Conservation (phyloP, 495 filamentous ascomycete genomes). For the Penicillium paxilli region DNA sequence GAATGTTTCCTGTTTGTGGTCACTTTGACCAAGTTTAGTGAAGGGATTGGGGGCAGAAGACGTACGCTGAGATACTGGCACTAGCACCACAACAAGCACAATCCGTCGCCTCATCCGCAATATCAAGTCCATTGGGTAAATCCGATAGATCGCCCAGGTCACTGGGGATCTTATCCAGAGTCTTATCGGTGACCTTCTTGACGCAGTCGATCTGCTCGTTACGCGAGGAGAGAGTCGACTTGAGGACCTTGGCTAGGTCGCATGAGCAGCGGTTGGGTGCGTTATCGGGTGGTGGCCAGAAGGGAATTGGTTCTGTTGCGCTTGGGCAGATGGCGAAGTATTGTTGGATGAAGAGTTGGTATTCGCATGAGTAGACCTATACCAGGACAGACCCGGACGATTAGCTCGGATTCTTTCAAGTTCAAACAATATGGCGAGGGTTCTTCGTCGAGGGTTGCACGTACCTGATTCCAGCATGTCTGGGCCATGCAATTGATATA, state of each 20-base stretch:
- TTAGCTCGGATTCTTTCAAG: too few relatives aligned
- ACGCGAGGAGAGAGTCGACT: conserved; percentile 21
- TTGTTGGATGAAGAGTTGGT: conserved; percentile 34
- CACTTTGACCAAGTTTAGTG: too few relatives aligned
- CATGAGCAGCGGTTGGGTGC: conserved; percentile 35
- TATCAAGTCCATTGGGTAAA: conserved; percentile 15
- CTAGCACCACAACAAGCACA: conserved; percentile 32
- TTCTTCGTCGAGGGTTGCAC: not conserved
- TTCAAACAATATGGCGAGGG: too few relatives aligned
- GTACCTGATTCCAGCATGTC: conserved; percentile 33
- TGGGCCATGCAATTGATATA: conserved; percentile 36
- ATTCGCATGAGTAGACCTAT: conserved; percentile 36
- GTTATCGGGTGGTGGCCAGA: conserved; percentile 33
- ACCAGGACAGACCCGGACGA: too few relatives aligned
- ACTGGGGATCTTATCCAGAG: conserved; percentile 4
- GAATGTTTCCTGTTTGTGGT: not conserved
- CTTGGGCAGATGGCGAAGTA: conserved; percentile 32
- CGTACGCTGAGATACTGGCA: conserved; percentile 30
- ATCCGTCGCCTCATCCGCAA: conserved; percentile 17
- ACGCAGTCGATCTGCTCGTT: conserved; percentile 24
- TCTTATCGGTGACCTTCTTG: conserved; percentile 18
- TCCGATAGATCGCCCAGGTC: conserved; percentile 13
- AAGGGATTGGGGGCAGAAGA: not conserved
- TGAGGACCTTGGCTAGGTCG: conserved; percentile 27
- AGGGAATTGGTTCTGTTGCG: conserved; percentile 29